Percentiles rank a stretch among this genome's conserved stretches.
phyloP scores from a whole-genome alignment of 202 grass and related monocot genomes.

The Digitaria exilis region DNA sequence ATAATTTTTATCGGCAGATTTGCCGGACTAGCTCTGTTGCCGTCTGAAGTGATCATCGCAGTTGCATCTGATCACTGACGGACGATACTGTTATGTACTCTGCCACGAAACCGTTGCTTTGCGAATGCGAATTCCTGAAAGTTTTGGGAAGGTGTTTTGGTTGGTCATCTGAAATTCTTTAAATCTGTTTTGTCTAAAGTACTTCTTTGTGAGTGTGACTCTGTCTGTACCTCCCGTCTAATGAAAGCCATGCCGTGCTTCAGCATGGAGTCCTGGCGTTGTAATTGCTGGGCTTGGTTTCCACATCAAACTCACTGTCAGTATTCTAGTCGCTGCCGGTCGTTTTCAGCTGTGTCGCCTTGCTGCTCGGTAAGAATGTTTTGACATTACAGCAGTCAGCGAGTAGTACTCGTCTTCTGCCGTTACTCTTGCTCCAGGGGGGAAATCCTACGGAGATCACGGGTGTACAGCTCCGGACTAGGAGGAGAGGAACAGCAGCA shows the following conservation, averaged over 20 bases:
- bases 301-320: background rate
- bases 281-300: background rate
- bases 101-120: constrained; percentile 16
- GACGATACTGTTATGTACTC: constrained; percentile 1
- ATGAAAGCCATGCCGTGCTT: background rate
- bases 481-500: background rate
- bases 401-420: background rate
- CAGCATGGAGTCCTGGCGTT: too few species aligned
- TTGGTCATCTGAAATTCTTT: background rate
- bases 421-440: background rate
- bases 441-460: constrained; percentile 4
- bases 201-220: background rate
- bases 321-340: background rate
- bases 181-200: background rate
- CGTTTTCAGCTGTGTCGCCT: background rate
- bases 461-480: background rate
- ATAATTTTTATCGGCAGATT: constrained; percentile 35
- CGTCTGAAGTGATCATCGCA: constrained; percentile 13
- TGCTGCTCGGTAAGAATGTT: background rate
- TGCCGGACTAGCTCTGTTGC: constrained; percentile 20
- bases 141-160: background rate
- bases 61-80: background rate
- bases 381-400: background rate
- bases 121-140: constrained; percentile 8
- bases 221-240: background rate